Conservation (phyloP, 352 stramenopile species). For the Phytophthora meadii region DNA sequence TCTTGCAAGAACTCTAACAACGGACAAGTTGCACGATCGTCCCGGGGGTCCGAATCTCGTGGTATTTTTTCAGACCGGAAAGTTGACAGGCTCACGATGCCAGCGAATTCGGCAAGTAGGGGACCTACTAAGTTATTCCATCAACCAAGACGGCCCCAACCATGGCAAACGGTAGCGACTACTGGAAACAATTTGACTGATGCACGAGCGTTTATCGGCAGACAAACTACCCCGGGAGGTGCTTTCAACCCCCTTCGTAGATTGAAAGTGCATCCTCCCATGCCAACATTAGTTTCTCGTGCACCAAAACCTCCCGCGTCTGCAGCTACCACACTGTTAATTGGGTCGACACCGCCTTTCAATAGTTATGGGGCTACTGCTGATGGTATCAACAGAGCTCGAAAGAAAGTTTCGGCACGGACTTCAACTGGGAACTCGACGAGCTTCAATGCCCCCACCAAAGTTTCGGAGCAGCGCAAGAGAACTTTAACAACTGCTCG, state of each 20-base stretch:
- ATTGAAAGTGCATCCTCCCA: conserved; percentile 25
- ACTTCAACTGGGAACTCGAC: neutral
- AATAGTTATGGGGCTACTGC: neutral
- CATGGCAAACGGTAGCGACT: conserved; percentile 5
- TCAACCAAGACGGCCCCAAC: conserved; percentile 23
- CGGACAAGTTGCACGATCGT: conserved; percentile 1
- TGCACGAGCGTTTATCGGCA: neutral
- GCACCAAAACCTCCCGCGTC: conserved; percentile 26
- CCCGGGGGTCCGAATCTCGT: conserved; percentile 5
- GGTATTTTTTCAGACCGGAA: conserved; percentile 5
- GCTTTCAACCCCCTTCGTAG: conserved; percentile 21
- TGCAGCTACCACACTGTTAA: conserved; percentile 19
- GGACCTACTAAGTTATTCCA: neutral
- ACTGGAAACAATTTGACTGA: neutral
- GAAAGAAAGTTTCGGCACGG: conserved; percentile 5
- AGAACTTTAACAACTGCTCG: conserved; percentile 11
- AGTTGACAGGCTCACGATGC: neutral
- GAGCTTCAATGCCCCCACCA: conserved; percentile 24
- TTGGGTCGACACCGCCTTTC: conserved; percentile 10
- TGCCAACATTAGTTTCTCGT: conserved; percentile 5
- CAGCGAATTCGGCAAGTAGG: neutral
- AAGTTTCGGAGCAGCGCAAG: conserved; percentile 23
- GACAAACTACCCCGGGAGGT: conserved; percentile 11
- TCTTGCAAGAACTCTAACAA: neutral
- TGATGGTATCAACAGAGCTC: conserved; percentile 3